Conservation (phyloP, 139 green algal genomes). For the Desmodesmus armatus region DNA sequence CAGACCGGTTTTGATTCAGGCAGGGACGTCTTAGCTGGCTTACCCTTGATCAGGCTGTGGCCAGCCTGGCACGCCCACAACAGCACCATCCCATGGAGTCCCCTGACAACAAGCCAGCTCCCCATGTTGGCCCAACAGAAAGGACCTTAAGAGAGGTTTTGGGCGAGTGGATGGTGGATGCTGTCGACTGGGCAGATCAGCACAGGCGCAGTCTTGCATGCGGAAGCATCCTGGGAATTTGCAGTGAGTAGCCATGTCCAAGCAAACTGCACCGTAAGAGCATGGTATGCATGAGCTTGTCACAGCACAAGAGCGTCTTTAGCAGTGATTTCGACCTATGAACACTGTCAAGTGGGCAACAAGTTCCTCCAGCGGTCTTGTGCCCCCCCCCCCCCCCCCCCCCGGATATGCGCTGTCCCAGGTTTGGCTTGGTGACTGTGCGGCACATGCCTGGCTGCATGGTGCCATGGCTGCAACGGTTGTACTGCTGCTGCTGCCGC, state of each 20-base stretch:
- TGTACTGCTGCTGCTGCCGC: not conserved
- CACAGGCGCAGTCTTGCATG: not conserved
- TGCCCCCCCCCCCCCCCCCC: not conserved
- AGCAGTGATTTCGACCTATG: not conserved
- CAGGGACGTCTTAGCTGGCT: no score
- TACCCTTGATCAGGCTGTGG: no score
- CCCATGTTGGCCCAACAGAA: no score
- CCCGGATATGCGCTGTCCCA: not conserved
- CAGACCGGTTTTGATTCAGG: no score
- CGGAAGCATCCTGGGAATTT: not conserved
- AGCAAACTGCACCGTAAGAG: not conserved
- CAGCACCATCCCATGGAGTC: no score
- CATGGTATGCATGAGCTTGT: not conserved
- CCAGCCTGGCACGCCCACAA: no score
- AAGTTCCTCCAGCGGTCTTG: not conserved
- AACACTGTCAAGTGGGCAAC: not conserved
- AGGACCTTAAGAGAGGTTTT: no score
- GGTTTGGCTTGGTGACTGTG: not conserved
- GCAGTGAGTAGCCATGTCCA: not conserved
- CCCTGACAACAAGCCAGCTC: no score
- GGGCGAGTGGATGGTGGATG: not conserved
- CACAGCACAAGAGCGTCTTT: not conserved
- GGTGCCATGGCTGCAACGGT: not conserved
- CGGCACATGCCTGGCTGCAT: not conserved
- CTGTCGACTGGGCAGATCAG: conserved; percentile 15